phyloP scores from a whole-genome alignment of 768 basidiomycete species.

The Termitomyces sp. region DNA sequence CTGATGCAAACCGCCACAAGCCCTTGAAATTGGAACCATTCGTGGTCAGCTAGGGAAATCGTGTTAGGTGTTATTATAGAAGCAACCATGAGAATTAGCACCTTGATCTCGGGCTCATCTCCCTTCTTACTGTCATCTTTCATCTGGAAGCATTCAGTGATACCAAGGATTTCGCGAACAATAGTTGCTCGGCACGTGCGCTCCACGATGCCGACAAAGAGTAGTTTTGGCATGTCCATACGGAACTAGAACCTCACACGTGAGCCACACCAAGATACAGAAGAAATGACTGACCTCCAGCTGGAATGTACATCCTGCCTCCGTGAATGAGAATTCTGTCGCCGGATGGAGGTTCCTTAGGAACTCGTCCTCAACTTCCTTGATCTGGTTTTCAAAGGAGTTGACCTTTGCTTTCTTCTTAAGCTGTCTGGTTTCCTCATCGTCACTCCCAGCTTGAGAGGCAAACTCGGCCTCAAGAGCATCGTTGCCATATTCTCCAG shows the following conservation, averaged over 20 bases:
- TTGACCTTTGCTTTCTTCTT: conserved; percentile 3
- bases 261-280: not conserved
- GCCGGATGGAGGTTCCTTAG: conserved; percentile 56
- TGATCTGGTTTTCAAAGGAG: conserved; percentile 35
- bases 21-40: conserved; percentile 94
- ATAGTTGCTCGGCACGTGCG: conserved; percentile 78
- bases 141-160: conserved; percentile 79
- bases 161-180: conserved; percentile 85
- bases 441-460: conserved; percentile 38
- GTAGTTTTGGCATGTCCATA: conserved; percentile 84
- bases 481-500: conserved; percentile 45
- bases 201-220: conserved; percentile 92
- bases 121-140: conserved; percentile 56
- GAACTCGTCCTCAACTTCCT: conserved; percentile 45
- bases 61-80: not conserved
- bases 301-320: conserved; percentile 65
- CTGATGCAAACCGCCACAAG: conserved; percentile 72
- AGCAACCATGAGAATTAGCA: conserved; percentile 15
- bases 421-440: conserved; percentile 21
- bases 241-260: conserved; percentile 52
- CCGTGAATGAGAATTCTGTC: conserved; percentile 67
- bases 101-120: conserved; percentile 42
- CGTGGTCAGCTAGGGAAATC: conserved; percentile 57
- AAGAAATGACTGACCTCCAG: conserved; percentile 56
- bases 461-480: conserved; percentile 63